A percentile compares a stretch with the other conserved stretches of the same genome.
Evolutionary conservation across 2,329 filamentous ascomycete genomes (phyloP).

Genomic region (Penicillium janthinellum): DNA sequence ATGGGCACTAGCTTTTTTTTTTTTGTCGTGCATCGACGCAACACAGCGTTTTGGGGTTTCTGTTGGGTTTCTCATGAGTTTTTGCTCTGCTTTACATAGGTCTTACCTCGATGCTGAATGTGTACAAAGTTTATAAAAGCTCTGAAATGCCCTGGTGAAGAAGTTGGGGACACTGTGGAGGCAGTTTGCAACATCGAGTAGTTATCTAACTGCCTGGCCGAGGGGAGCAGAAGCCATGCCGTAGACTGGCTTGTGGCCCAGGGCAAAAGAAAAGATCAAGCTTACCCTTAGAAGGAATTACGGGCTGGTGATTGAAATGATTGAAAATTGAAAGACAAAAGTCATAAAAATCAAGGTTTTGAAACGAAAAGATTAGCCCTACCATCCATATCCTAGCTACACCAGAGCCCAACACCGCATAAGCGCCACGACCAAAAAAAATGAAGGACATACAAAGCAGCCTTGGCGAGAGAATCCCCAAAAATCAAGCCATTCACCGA

Average conservation of each 20-base stretch:
- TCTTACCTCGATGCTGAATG: neutral
- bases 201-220: no score
- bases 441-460: slow-evolving; percentile 12
- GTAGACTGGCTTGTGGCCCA: no score
- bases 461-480: slow-evolving; percentile 4
- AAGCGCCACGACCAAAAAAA: slow-evolving; percentile 28
- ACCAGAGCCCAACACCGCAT: slow-evolving; percentile 25
- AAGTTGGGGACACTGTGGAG: no score
- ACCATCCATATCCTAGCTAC: slow-evolving; percentile 22
- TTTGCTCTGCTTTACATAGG: neutral
- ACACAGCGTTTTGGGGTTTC: neutral
- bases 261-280: no score
- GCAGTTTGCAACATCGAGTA: no score
- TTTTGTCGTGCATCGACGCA: neutral
- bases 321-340: neutral
- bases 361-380: slow-evolving; percentile 21
- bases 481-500: slow-evolving; percentile 22
- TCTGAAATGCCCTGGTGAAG: no score
- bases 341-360: slow-evolving; percentile 16
- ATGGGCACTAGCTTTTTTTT: neutral
- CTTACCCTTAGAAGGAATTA: no score
- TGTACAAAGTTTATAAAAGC: neutral
- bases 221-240: no score
- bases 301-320: neutral
- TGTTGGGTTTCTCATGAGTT: neutral